phyloP scores from a whole-genome alignment of 176 grass and related monocot genomes.

The Lolium multiflorum region DNA sequence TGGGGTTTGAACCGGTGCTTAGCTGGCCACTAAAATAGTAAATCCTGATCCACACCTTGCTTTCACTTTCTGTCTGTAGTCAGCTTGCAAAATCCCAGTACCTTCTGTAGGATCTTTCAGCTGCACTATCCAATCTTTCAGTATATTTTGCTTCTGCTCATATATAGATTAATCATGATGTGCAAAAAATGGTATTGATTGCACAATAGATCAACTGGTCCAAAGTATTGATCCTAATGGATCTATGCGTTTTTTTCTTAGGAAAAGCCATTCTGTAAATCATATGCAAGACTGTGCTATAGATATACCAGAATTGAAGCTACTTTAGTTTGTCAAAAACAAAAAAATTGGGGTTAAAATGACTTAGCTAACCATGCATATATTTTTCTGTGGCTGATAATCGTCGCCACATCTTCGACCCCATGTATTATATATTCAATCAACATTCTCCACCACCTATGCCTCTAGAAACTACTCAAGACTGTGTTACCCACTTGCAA shows the following conservation, averaged over 20 bases:
- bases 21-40: constrained; percentile 43
- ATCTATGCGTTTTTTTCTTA: not conserved
- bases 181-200: not conserved
- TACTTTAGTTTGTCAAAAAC: not conserved
- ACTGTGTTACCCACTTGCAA: not conserved
- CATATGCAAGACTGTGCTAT: constrained; percentile 10
- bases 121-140: constrained; percentile 23
- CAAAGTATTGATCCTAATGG: not conserved
- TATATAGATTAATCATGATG: constrained; percentile 39
- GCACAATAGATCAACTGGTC: not conserved
- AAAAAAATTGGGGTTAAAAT: not conserved
- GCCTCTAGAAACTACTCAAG: not conserved
- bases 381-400: not conserved
- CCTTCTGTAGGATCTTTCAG: constrained; percentile 32
- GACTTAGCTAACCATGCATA: not conserved
- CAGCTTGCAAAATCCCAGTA: constrained; percentile 23
- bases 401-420: not conserved
- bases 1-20: constrained; percentile 25
- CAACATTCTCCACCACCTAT: not conserved
- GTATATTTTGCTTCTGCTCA: constrained; percentile 18
- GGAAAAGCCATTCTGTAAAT: not conserved
- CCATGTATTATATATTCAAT: not conserved
- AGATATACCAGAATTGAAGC: not conserved
- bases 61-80: constrained; percentile 42
- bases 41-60: constrained; percentile 16